Percentiles rank a stretch among this genome's conserved stretches.
These are phyloP conservation scores for Chrysanthemum seticuspe DNA, from an alignment of 129 eudicot genomes.

Conservation along the genomic window DNA sequence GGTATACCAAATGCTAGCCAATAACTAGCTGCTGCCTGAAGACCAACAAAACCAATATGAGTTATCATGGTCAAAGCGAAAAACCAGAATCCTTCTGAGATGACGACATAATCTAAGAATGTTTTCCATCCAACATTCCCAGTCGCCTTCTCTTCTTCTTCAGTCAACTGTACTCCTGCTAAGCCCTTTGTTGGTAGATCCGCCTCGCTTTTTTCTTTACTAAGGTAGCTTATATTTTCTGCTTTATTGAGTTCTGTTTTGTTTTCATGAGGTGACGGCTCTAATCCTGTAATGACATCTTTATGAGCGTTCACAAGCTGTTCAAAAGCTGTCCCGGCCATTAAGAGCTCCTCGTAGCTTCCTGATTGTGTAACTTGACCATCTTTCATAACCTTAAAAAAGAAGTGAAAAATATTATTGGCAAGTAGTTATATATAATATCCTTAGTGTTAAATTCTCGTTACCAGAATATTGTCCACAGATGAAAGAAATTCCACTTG, in stretches of 20 bases:
- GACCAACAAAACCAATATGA: constrained; percentile 43
- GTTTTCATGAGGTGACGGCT: constrained; percentile 30
- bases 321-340: constrained; percentile 64
- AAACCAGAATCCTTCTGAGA: constrained; percentile 44
- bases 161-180: constrained; percentile 54
- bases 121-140: constrained; percentile 61
- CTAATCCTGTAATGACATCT: constrained; percentile 42
- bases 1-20: constrained; percentile 62
- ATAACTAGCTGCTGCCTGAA: constrained; percentile 69
- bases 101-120: constrained; percentile 46
- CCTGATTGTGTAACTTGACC: constrained; percentile 75
- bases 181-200: constrained; percentile 27
- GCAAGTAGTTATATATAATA: too few species aligned
- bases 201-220: constrained; percentile 40
- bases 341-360: constrained; percentile 54
- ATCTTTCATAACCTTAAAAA: constrained; percentile 59
- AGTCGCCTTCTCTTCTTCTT: constrained; percentile 62
- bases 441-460: not conserved
- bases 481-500: constrained; percentile 76
- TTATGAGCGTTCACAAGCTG: constrained; percentile 72
- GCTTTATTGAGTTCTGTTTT: constrained; percentile 5
- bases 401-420: too few species aligned
- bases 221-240: constrained; percentile 8
- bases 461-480: constrained; percentile 81
- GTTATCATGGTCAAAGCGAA: constrained; percentile 21